A percentile compares a stretch with the other conserved stretches of the same genome.
Conservation (phyloP, 441 rosid species). For the Cnidoscolus chayamansa region DNA sequence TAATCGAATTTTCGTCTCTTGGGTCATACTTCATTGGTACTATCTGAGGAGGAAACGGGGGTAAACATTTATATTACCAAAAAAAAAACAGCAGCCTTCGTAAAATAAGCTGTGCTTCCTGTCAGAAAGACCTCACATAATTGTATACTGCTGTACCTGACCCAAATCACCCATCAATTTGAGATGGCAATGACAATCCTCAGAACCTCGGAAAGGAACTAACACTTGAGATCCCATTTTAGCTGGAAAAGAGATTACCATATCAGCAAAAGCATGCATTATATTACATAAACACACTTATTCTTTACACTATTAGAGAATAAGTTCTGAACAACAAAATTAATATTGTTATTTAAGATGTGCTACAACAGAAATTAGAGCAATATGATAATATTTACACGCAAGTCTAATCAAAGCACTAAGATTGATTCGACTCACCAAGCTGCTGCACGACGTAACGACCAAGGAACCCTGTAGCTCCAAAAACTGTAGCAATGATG, state of each 20-base stretch:
- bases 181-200: constrained; percentile 88
- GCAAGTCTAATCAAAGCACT: constrained; percentile 12
- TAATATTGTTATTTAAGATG: background rate
- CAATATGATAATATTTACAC: background rate
- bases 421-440: constrained; percentile 50
- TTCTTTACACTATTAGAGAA: background rate
- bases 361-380: background rate
- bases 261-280: constrained; percentile 7
- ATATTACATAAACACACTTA: background rate
- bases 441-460: constrained; percentile 98
- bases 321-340: background rate
- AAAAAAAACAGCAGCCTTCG: constrained; percentile 6
- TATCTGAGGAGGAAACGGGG: constrained; percentile 48
- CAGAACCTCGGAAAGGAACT: constrained; percentile 96
- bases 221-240: constrained; percentile 98
- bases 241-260: constrained; percentile 44
- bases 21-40: constrained; percentile 93
- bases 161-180: constrained; percentile 99
- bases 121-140: background rate
- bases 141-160: constrained; percentile 50
- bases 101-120: background rate
- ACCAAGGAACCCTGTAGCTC: constrained; percentile 98
- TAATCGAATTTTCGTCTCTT: constrained; percentile 84
- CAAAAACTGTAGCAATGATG: constrained; percentile 91
- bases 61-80: background rate